A percentile compares a stretch with the other conserved stretches of the same genome.
These are phyloP conservation scores for Phytopythium oedochilum DNA, from an alignment of 352 stramenopile genomes.

Conservation along the genomic window DNA sequence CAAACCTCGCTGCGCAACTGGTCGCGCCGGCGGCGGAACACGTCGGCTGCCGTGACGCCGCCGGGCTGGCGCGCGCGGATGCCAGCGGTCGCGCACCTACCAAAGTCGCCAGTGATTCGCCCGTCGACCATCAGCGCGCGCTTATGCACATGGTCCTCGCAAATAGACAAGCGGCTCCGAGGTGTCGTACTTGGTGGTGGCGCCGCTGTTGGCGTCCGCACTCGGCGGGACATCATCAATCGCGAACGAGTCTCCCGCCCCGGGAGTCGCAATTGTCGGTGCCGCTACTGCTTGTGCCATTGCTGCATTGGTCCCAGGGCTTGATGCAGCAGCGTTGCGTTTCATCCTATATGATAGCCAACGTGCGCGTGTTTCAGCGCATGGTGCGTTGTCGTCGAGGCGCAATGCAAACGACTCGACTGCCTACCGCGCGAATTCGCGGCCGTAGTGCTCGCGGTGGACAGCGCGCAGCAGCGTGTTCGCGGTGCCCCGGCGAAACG, in stretches of 20 bases:
- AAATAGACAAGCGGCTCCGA: background rate
- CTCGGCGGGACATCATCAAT: background rate
- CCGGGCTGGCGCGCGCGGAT: slow-evolving; percentile 18
- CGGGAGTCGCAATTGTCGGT: background rate
- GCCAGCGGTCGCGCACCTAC: background rate
- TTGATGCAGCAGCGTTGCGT: slow-evolving; percentile 1
- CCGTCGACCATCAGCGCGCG: background rate
- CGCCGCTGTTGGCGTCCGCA: slow-evolving; percentile 1
- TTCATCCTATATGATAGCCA: slow-evolving; percentile 5
- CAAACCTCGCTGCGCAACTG: slow-evolving; percentile 16
- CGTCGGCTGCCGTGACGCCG: slow-evolving; percentile 22
- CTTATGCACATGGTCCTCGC: slow-evolving; percentile 4
- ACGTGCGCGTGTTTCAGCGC: background rate
- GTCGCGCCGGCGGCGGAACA: slow-evolving; percentile 28
- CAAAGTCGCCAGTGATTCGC: slow-evolving; percentile 10
- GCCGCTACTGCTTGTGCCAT: background rate
- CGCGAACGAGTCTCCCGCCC: background rate
- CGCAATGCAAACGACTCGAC: too few relatives aligned
- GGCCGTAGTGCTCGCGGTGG: slow-evolving; percentile 44
- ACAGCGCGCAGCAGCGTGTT: slow-evolving; percentile 40
- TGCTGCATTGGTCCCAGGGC: background rate
- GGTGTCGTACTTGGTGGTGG: slow-evolving; percentile 1
- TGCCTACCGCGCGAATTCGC: slow-evolving; percentile 48
- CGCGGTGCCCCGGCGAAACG: slow-evolving; percentile 23
- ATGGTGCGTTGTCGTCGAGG: too few relatives aligned